Evolutionary conservation across 495 filamentous ascomycete species (phyloP).

Genomic region (Astrocystis sublimbata): DNA sequence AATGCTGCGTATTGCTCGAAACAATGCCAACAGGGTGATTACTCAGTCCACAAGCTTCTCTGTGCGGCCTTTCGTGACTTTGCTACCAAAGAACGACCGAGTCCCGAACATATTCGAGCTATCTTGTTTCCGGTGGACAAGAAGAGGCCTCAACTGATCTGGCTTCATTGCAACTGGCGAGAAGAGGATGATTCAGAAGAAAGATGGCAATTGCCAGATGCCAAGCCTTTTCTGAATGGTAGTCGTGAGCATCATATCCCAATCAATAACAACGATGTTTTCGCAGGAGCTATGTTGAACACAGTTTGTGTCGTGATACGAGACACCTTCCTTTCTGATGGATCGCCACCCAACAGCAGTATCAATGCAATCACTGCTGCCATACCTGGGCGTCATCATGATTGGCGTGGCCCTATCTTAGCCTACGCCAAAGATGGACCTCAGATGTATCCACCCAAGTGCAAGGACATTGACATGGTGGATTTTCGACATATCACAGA

Average conservation of each 20-base stretch:
- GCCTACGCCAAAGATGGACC: neutral
- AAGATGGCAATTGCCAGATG: neutral
- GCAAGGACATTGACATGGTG: conserved; percentile 31
- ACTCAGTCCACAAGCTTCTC: conserved; percentile 1
- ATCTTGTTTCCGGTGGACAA: neutral
- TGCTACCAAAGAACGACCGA: neutral
- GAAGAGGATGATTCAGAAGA: neutral
- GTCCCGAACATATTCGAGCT: neutral
- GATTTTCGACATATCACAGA: conserved; percentile 39
- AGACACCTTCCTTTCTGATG: conserved; percentile 8
- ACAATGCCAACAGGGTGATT: neutral
- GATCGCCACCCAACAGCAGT: neutral
- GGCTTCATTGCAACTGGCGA: conserved; percentile 6
- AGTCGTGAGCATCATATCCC: neutral
- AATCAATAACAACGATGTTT: neutral
- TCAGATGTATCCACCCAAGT: conserved; percentile 3
- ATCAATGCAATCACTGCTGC: neutral
- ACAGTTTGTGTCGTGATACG: neutral
- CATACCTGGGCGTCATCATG: neutral
- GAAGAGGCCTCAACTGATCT: neutral
- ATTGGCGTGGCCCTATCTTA: conserved; percentile 1
- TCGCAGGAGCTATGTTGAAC: neutral
- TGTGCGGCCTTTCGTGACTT: neutral
- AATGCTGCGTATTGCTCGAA: conserved; percentile 2
- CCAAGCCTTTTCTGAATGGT: neutral